Percentiles rank a stretch among this genome's conserved stretches.
These are phyloP conservation scores for Cutaneotrichosporon cutaneum DNA, from an alignment of 1,284 basidiomycete genomes.

Conservation along the genomic window DNA sequence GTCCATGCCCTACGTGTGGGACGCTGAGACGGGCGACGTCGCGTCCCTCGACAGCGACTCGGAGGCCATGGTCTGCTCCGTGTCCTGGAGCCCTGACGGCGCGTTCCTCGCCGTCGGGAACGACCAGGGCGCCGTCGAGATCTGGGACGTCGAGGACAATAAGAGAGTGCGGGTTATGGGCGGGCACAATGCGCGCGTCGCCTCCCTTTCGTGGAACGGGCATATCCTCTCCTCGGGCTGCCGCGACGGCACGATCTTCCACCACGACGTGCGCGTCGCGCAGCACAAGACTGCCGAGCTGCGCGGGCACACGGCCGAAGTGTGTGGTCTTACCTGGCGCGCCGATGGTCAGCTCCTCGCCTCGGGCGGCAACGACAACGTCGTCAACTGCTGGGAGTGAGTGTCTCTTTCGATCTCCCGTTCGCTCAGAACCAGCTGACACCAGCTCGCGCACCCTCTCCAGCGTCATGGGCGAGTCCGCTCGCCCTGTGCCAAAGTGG, in stretches of 20 bases:
- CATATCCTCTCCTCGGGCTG: conserved; percentile 86
- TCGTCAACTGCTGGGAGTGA: conserved; percentile 91
- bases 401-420: conserved; percentile 18
- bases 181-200: conserved; percentile 74
- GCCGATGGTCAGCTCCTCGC: conserved; percentile 82
- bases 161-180: conserved; percentile 83
- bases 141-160: conserved; percentile 88
- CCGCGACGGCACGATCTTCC: conserved; percentile 86
- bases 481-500: conserved; percentile 74
- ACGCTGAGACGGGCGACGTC: conserved; percentile 83
- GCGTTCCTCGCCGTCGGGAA: conserved; percentile 78
- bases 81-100: conserved; percentile 86
- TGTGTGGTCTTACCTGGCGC: conserved; percentile 65
- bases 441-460: conserved; percentile 60
- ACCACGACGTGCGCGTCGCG: conserved; percentile 85
- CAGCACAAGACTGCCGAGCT: conserved; percentile 86
- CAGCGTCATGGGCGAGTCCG: conserved; percentile 47
- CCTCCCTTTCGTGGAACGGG: conserved; percentile 77
- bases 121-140: conserved; percentile 82
- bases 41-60: conserved; percentile 58
- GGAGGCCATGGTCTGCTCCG: conserved; percentile 69
- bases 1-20: conserved; percentile 85
- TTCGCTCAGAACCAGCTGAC: conserved; percentile 3
- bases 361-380: conserved; percentile 92
- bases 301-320: conserved; percentile 82